Percentiles rank a stretch among this genome's conserved stretches.
Evolutionary conservation across 2,329 filamentous ascomycete species (phyloP).

Genomic region (Arthrobotrys pseudoclavata): DNA sequence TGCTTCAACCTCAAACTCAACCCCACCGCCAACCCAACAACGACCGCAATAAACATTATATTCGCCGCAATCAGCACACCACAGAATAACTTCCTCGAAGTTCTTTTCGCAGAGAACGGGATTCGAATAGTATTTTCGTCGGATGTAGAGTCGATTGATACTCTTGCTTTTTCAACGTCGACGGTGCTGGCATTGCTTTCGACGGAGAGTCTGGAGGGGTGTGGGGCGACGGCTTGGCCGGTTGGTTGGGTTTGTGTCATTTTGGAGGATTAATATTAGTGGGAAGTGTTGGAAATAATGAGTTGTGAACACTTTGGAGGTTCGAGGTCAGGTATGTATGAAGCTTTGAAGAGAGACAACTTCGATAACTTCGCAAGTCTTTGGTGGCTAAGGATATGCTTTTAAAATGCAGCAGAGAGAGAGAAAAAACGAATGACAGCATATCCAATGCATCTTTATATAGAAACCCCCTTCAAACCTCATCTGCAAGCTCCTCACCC

Average conservation of each 20-base stretch:
- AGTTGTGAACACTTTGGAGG: background rate
- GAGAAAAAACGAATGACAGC: constrained; percentile 6
- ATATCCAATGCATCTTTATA: constrained; percentile 6
- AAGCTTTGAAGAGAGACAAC: background rate
- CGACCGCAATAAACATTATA: constrained; percentile 27
- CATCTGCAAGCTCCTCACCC: constrained; percentile 13
- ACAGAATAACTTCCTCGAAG: constrained; percentile 51
- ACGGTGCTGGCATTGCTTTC: constrained; percentile 28
- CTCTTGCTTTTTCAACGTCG: constrained; percentile 44
- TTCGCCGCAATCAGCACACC: constrained; percentile 37
- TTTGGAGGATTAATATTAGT: constrained; percentile 2
- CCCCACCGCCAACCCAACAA: constrained; percentile 42
- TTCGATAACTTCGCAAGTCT: background rate
- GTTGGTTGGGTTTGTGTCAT: constrained; percentile 50
- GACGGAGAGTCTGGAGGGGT: constrained; percentile 23
- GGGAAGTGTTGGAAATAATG: constrained; percentile 16
- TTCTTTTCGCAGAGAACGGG: constrained; percentile 36
- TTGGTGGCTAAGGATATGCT: background rate
- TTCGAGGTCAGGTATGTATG: background rate
- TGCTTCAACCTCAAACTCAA: constrained; percentile 20
- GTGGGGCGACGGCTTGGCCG: constrained; percentile 7
- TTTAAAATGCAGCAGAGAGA: background rate
- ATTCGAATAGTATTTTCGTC: constrained; percentile 46
- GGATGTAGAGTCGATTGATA: constrained; percentile 19
- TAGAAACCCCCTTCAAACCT: constrained; percentile 8